phyloP scores from a whole-genome alignment of 2,329 filamentous ascomycete genomes.

The Colletotrichum gloeosporioides region DNA sequence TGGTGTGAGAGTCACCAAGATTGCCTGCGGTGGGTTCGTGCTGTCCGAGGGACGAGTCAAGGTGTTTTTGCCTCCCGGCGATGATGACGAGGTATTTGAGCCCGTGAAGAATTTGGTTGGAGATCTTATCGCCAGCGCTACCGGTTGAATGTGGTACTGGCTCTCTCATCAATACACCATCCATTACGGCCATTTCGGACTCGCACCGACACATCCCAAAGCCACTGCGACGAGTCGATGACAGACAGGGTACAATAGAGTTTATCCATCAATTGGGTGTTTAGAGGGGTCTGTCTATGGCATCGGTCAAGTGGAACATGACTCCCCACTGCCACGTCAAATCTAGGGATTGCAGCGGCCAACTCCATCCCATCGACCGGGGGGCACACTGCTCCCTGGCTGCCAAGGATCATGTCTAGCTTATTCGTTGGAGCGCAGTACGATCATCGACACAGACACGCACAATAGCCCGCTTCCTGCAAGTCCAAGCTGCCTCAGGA shows the following conservation, averaged over 20 bases:
- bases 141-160: background rate
- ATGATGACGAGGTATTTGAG: background rate
- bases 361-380: background rate
- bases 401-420: background rate
- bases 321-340: background rate
- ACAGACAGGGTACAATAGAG: background rate
- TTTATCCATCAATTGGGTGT: background rate
- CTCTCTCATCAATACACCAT: background rate
- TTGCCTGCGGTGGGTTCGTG: constrained; percentile 62
- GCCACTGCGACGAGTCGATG: background rate
- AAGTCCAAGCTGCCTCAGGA: background rate
- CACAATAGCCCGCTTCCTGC: background rate
- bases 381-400: background rate
- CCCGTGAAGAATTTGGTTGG: constrained; percentile 7
- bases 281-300: background rate
- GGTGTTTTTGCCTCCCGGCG: constrained; percentile 36
- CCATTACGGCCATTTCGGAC: background rate
- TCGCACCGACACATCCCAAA: background rate
- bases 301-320: background rate
- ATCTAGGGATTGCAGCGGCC: background rate
- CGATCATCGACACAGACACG: background rate
- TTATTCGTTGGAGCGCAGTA: background rate
- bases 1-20: constrained; percentile 55
- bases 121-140: background rate
- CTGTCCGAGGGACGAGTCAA: constrained; percentile 59